Evolutionary conservation across 331 rosid genomes (phyloP).

Genomic region (Dryas integrifolia): DNA sequence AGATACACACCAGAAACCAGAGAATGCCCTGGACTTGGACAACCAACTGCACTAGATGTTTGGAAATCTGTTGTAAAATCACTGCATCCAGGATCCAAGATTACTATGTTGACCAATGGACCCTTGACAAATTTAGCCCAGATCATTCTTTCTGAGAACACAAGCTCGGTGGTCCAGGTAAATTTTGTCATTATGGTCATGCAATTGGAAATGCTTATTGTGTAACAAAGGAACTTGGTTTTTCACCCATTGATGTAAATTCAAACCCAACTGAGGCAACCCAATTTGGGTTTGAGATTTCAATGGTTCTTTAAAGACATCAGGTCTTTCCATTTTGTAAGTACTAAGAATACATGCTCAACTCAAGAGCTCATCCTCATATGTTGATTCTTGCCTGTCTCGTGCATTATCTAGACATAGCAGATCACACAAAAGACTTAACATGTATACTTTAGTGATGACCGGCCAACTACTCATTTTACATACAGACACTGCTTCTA

Average conservation of each 20-base stretch:
- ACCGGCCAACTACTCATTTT: too few relatives aligned
- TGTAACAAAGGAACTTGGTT: not conserved
- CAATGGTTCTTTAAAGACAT: too few relatives aligned
- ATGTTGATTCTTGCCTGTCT: too few relatives aligned
- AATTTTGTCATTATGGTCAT: not conserved
- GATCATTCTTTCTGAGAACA: constrained; percentile 3
- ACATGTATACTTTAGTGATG: too few relatives aligned
- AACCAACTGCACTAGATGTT: constrained; percentile 20
- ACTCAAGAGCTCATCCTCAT: too few relatives aligned
- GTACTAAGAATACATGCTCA: too few relatives aligned
- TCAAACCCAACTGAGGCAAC: not conserved
- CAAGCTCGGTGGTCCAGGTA: not conserved
- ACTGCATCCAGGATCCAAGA: constrained; percentile 15
- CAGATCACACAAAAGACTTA: too few relatives aligned
- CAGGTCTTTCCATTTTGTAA: too few relatives aligned
- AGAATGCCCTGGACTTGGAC: constrained; percentile 22
- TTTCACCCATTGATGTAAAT: not conserved
- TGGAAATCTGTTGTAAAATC: constrained; percentile 17
- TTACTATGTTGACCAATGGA: constrained; percentile 18
- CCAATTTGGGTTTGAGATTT: too few relatives aligned
- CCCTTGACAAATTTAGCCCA: constrained; percentile 25
- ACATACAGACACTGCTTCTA: too few relatives aligned
- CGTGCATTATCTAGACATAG: too few relatives aligned
- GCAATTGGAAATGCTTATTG: not conserved
- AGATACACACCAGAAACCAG: constrained; percentile 15